phyloP scores from a whole-genome alignment of 768 basidiomycete genomes.

The Tephrocybe sp. region DNA sequence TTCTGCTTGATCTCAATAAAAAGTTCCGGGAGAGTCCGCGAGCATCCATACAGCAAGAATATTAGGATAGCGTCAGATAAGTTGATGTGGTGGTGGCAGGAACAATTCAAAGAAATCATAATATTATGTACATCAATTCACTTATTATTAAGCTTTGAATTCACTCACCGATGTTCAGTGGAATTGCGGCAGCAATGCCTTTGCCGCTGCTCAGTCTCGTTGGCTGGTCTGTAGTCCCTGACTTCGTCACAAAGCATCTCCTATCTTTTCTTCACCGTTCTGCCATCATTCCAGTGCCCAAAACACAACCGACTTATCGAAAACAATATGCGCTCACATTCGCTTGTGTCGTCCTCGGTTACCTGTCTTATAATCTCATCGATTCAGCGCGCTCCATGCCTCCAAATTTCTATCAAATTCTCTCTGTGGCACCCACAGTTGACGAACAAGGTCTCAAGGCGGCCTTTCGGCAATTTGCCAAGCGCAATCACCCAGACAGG shows the following conservation, averaged over 20 bases:
- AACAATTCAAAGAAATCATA: too few species aligned
- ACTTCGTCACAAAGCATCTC: constrained; percentile 53
- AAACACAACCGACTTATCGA: constrained; percentile 40
- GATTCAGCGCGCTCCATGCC: constrained; percentile 55
- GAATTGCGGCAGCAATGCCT: constrained; percentile 17
- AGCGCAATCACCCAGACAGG: constrained; percentile 75
- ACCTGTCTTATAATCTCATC: constrained; percentile 65
- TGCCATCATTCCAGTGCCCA: constrained; percentile 24
- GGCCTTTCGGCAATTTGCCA: constrained; percentile 77
- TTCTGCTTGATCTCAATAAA: too few species aligned
- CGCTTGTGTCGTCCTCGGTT: constrained; percentile 61
- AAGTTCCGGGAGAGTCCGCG: too few species aligned
- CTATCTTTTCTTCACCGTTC: constrained; percentile 47
- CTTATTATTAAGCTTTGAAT: too few species aligned
- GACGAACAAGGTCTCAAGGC: constrained; percentile 68
- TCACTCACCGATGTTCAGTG: constrained; percentile 8
- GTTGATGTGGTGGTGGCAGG: too few species aligned
- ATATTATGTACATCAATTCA: too few species aligned
- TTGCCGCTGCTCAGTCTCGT: constrained; percentile 40
- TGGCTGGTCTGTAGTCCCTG: constrained; percentile 71
- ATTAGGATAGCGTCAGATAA: too few species aligned
- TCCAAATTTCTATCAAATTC: constrained; percentile 79
- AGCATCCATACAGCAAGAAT: too few species aligned
- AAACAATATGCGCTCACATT: constrained; percentile 68
- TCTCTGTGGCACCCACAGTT: constrained; percentile 60